Evolutionary conservation across 148 eudicot species (phyloP).

Genomic region (Limonium bicolor): DNA sequence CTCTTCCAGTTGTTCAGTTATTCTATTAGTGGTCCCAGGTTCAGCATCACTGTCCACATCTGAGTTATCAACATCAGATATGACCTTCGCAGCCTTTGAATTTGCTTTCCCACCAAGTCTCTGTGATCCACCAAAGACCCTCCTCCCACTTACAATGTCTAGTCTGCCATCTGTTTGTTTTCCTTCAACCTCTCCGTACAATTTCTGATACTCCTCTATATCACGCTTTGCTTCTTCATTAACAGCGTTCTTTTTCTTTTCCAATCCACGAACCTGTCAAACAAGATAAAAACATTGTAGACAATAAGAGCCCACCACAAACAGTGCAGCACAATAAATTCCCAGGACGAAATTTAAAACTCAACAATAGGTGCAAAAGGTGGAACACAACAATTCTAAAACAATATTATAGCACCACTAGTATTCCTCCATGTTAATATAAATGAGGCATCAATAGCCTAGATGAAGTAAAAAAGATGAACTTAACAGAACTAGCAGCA

Average conservation of each 20-base stretch:
- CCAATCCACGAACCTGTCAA: slow-evolving; percentile 70
- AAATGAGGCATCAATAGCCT: no score
- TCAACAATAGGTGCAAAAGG: no score
- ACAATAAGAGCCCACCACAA: background rate
- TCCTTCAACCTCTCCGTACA: slow-evolving; percentile 30
- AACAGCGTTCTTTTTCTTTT: slow-evolving; percentile 67
- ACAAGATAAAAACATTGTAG: slow-evolving; percentile 6
- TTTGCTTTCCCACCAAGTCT: slow-evolving; percentile 25
- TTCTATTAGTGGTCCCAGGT: slow-evolving; percentile 29
- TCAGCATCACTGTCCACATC: slow-evolving; percentile 73
- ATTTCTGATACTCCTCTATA: slow-evolving; percentile 55
- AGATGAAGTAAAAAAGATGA: no score
- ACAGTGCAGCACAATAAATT: no score
- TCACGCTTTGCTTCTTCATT: slow-evolving; percentile 76
- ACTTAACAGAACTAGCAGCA: no score
- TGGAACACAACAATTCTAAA: no score
- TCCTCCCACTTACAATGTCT: slow-evolving; percentile 43
- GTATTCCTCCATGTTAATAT: no score
- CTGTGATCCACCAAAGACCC: slow-evolving; percentile 60
- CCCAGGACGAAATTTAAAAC: no score
- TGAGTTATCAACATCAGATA: slow-evolving; percentile 38
- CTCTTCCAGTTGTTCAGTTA: slow-evolving; percentile 7
- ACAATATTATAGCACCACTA: no score
- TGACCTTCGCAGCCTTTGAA: slow-evolving; percentile 18
- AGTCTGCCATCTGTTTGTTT: slow-evolving; percentile 16